A percentile compares a stretch with the other conserved stretches of the same genome.
These are phyloP conservation scores for Puccinia horiana DNA, from an alignment of 1,284 basidiomycete genomes.

Conservation along the genomic window DNA sequence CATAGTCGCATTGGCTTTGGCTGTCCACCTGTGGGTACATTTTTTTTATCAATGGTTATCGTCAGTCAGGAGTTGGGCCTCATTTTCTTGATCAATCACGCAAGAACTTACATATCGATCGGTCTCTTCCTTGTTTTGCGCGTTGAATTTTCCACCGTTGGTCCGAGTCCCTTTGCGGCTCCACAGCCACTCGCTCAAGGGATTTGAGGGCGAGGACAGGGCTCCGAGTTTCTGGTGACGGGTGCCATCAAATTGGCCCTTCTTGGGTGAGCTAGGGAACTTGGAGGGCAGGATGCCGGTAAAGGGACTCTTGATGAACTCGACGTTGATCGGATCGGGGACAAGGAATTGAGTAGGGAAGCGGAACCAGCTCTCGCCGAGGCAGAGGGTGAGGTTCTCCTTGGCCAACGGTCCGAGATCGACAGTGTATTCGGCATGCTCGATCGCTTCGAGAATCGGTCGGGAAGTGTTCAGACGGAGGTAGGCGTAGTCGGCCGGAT, in stretches of 20 bases:
- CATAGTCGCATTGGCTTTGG: slow-evolving; percentile 72
- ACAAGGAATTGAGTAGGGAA: slow-evolving; percentile 89
- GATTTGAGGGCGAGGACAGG: neutral
- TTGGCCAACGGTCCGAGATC: slow-evolving; percentile 29
- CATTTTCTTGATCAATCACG: neutral
- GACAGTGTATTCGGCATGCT: slow-evolving; percentile 53
- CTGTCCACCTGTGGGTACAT: slow-evolving; percentile 67
- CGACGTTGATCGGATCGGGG: slow-evolving; percentile 75
- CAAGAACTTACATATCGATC: slow-evolving; percentile 72
- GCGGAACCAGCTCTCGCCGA: slow-evolving; percentile 93
- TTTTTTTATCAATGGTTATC: neutral
- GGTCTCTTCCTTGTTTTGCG: slow-evolving; percentile 76
- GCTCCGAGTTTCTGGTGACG: slow-evolving; percentile 50
- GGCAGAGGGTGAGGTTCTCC: slow-evolving; percentile 71
- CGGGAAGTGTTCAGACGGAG: slow-evolving; percentile 70
- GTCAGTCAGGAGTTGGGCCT: neutral
- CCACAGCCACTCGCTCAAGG: slow-evolving; percentile 64
- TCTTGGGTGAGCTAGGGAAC: slow-evolving; percentile 63
- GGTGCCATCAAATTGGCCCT: slow-evolving; percentile 52
- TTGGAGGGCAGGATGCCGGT: slow-evolving; percentile 83
- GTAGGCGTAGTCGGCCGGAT: slow-evolving; percentile 60
- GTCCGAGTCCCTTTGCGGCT: slow-evolving; percentile 69
- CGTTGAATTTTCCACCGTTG: slow-evolving; percentile 74
- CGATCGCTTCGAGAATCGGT: slow-evolving; percentile 69
- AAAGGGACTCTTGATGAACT: slow-evolving; percentile 87